Conservation (phyloP, 169 alveolate species). For the Perkinsus marinus region DNA sequence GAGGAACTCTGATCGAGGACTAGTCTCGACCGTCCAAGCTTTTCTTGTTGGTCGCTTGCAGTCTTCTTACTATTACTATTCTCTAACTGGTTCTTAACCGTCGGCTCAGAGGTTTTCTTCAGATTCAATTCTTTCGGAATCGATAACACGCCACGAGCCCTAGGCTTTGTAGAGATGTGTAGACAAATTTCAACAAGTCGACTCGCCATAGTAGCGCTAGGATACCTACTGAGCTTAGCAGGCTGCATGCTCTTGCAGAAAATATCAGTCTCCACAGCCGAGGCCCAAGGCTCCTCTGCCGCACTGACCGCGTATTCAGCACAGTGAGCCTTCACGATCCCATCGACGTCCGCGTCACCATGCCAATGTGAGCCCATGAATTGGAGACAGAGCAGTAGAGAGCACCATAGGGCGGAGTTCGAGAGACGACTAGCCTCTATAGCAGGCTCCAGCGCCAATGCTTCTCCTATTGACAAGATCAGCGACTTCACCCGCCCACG, state of each 20-base stretch:
- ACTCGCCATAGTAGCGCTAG: neutral
- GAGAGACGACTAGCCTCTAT: neutral
- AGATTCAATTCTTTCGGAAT: neutral
- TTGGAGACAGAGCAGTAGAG: neutral
- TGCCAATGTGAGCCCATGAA: neutral
- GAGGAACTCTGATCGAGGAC: neutral
- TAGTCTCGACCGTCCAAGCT: neutral
- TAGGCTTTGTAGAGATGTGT: neutral
- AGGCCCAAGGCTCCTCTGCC: neutral
- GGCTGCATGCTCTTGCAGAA: neutral
- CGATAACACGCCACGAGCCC: neutral
- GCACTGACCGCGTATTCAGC: neutral
- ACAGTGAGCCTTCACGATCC: neutral
- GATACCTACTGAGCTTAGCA: neutral
- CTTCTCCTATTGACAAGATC: neutral
- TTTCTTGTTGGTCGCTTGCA: neutral
- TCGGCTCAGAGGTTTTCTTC: neutral
- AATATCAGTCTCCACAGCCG: neutral
- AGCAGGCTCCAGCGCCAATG: neutral
- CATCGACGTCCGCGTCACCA: neutral
- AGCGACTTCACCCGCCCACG: neutral
- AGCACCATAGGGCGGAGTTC: neutral
- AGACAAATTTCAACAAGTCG: neutral
- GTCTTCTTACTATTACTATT: neutral
- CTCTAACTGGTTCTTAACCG: neutral